Conservation (phyloP, 2,329 filamentous ascomycete genomes). For the Magnaporthiopsis rhizophila region DNA sequence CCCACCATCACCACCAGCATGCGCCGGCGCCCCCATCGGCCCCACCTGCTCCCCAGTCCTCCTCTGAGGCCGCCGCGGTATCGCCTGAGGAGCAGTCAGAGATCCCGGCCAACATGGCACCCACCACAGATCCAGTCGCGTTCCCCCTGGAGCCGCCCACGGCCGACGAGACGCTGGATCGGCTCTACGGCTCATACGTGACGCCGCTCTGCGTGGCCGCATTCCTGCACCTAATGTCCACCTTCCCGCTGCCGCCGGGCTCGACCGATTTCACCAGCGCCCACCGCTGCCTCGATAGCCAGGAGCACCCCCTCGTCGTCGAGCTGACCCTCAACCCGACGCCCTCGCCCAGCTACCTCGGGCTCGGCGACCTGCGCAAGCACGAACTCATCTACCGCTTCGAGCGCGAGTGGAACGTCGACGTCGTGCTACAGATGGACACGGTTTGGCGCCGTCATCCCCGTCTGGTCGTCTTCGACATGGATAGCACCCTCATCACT, state of each 20-base stretch:
- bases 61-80: neutral
- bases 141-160: slow-evolving; percentile 54
- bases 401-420: slow-evolving; percentile 82
- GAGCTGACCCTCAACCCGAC: slow-evolving; percentile 57
- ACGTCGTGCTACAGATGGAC: slow-evolving; percentile 70
- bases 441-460: slow-evolving; percentile 70
- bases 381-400: slow-evolving; percentile 78
- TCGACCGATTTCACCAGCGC: slow-evolving; percentile 49
- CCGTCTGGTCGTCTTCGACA: slow-evolving; percentile 89
- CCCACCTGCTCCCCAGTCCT: slow-evolving; percentile 17
- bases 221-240: slow-evolving; percentile 58
- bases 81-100: slow-evolving; percentile 22
- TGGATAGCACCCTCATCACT: slow-evolving; percentile 96
- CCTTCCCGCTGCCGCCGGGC: slow-evolving; percentile 46
- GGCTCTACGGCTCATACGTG: slow-evolving; percentile 58
- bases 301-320: slow-evolving; percentile 53
- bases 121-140: slow-evolving; percentile 47
- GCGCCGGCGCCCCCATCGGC: slow-evolving; percentile 2
- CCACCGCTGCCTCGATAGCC: slow-evolving; percentile 57
- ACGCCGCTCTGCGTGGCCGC: slow-evolving; percentile 58
- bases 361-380: slow-evolving; percentile 63
- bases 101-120: slow-evolving; percentile 48
- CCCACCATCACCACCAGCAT: slow-evolving; percentile 10
- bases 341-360: slow-evolving; percentile 53
- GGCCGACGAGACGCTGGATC: slow-evolving; percentile 50